These are phyloP conservation scores for Chaetomidium leptoderma DNA, from an alignment of 495 filamentous ascomycete species.

Conservation along the genomic window DNA sequence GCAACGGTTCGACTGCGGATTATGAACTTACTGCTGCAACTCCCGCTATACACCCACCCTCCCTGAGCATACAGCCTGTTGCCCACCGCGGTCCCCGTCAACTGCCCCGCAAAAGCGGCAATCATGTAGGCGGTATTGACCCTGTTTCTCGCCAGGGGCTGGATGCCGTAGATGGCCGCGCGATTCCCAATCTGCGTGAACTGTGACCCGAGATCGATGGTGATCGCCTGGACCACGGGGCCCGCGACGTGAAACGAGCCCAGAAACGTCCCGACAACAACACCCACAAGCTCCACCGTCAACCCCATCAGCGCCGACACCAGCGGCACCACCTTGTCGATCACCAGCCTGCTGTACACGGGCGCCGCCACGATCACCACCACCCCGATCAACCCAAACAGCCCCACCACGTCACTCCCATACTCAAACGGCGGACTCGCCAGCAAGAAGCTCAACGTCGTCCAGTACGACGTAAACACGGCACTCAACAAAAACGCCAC, in stretches of 20 bases:
- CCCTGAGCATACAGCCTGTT: slow-evolving; percentile 63
- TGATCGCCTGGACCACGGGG: slow-evolving; percentile 68
- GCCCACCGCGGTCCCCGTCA: slow-evolving; percentile 70
- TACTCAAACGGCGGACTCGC: slow-evolving; percentile 65
- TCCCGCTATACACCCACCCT: slow-evolving; percentile 67
- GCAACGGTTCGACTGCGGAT: neutral
- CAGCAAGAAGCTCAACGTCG: slow-evolving; percentile 76
- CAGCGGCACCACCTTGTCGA: slow-evolving; percentile 62
- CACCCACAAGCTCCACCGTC: slow-evolving; percentile 54
- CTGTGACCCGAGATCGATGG: slow-evolving; percentile 70
- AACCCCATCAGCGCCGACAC: slow-evolving; percentile 63
- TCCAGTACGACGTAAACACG: slow-evolving; percentile 60
- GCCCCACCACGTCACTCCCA: slow-evolving; percentile 60
- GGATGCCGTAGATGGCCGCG: slow-evolving; percentile 64
- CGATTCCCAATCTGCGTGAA: slow-evolving; percentile 73
- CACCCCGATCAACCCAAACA: slow-evolving; percentile 76
- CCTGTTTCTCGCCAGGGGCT: slow-evolving; percentile 67
- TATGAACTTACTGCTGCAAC: slow-evolving; percentile 48
- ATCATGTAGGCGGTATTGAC: slow-evolving; percentile 86
- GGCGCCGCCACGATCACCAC: slow-evolving; percentile 62
- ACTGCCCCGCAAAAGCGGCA: slow-evolving; percentile 65
- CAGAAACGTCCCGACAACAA: slow-evolving; percentile 65
- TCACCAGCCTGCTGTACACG: slow-evolving; percentile 63
- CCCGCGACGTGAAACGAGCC: slow-evolving; percentile 64
- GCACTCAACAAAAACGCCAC: slow-evolving; percentile 41